phyloP scores from a whole-genome alignment of 75 land plant species.

The Sequoia sempervirens region DNA sequence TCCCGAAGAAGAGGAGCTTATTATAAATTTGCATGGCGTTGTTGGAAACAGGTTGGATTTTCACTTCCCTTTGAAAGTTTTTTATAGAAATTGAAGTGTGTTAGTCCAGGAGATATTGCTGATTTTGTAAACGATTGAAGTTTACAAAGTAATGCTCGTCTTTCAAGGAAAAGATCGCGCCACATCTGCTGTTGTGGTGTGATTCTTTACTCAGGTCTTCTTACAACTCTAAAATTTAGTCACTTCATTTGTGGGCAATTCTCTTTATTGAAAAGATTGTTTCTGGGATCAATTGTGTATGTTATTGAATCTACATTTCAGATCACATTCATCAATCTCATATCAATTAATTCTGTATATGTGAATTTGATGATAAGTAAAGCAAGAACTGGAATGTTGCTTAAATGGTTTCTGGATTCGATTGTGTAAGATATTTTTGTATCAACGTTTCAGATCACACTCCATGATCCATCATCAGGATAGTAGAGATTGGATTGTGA shows the following conservation, averaged over 20 bases:
- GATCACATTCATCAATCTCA: no score
- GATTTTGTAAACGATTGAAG: not conserved
- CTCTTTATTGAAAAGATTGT: not conserved
- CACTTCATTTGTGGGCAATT: not conserved
- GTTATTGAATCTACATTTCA: no score
- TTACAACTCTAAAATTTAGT: not conserved
- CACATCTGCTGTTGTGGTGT: not conserved
- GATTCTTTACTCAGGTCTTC: not conserved
- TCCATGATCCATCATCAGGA: no score
- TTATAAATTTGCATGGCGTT: conserved; percentile 10
- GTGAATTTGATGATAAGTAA: no score
- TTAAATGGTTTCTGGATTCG: no score
- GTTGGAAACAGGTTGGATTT: conserved; percentile 19
- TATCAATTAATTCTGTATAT: no score
- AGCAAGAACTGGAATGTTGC: no score
- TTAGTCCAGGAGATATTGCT: not conserved
- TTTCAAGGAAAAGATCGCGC: not conserved
- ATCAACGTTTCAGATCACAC: no score
- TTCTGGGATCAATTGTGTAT: no score
- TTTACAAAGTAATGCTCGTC: not conserved
- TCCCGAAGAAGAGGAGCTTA: conserved; percentile 14
- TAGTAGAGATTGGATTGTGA: no score
- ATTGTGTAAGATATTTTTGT: no score
- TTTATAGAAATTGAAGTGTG: not conserved
- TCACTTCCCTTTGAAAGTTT: not conserved